Percentiles rank a stretch among this genome's conserved stretches.
phyloP scores from a whole-genome alignment of 345 rosid genomes.

The Euphorbia tirucalli region DNA sequence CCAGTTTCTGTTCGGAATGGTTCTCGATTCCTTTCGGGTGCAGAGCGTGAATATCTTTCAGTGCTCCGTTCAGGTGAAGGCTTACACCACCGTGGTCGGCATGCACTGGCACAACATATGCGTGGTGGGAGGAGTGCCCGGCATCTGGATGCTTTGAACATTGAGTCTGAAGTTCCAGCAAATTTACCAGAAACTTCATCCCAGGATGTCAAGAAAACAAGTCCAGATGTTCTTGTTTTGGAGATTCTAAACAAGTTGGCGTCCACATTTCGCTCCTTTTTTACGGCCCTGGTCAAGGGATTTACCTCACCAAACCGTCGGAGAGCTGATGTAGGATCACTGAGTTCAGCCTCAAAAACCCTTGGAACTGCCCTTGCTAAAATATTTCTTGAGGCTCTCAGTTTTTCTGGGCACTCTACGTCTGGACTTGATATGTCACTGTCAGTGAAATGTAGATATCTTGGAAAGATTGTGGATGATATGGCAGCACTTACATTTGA shows the following conservation, averaged over 20 bases:
- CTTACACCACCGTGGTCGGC: constrained; percentile 75
- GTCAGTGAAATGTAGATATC: constrained; percentile 88
- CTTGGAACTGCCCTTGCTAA: constrained; percentile 84
- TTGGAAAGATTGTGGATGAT: constrained; percentile 90
- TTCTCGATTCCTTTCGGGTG: constrained; percentile 75
- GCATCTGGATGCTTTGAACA: constrained; percentile 67
- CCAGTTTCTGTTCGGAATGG: constrained; percentile 71
- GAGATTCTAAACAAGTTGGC: constrained; percentile 78
- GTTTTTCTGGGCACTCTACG: constrained; percentile 68
- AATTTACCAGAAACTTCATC: constrained; percentile 57
- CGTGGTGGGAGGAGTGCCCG: constrained; percentile 88
- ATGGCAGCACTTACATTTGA: constrained; percentile 75
- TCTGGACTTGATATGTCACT: constrained; percentile 55
- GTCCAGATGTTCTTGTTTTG: constrained; percentile 61
- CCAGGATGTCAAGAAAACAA: constrained; percentile 69
- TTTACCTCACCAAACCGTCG: constrained; percentile 88
- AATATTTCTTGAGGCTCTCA: constrained; percentile 76
- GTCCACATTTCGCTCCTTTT: constrained; percentile 65
- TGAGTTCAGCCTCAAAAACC: constrained; percentile 76
- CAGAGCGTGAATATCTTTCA: constrained; percentile 76
- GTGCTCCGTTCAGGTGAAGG: constrained; percentile 76
- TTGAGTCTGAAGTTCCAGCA: constrained; percentile 60
- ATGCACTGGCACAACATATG: constrained; percentile 79
- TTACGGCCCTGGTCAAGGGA: constrained; percentile 86
- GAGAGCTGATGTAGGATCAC: constrained; percentile 70